Percentiles rank a stretch among this genome's conserved stretches.
phyloP scores from a whole-genome alignment of 2,329 filamentous ascomycete species.

The Trichoderma arundinaceum region DNA sequence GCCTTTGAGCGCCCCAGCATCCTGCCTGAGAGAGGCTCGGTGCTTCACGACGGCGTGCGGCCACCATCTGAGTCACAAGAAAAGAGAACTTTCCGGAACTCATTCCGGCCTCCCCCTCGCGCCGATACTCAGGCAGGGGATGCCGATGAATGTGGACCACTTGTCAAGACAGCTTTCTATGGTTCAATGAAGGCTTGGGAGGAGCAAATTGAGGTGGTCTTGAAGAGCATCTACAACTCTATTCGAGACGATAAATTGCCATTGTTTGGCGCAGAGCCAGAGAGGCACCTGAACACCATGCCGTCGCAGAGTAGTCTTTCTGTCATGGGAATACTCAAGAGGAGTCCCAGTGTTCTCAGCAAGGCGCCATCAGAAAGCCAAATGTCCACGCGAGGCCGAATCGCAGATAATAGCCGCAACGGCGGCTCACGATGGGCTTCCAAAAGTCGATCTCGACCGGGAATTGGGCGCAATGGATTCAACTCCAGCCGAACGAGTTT shows the following conservation, averaged over 20 bases:
- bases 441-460: conserved; percentile 81
- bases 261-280: conserved; percentile 72
- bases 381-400: conserved; percentile 71
- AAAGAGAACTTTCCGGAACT: conserved; percentile 51
- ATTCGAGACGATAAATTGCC: conserved; percentile 88
- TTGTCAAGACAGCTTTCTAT: conserved; percentile 78
- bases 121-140: conserved; percentile 51
- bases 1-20: conserved; percentile 66
- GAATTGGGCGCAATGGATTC: conserved; percentile 76
- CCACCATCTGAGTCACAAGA: conserved; percentile 47
- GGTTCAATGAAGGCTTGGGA: conserved; percentile 84
- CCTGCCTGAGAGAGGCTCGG: conserved; percentile 52
- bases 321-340: conserved; percentile 77
- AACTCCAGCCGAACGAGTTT: conserved; percentile 93
- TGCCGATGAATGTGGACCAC: conserved; percentile 69
- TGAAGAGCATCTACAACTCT: conserved; percentile 89
- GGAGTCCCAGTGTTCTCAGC: conserved; percentile 88
- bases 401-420: conserved; percentile 61
- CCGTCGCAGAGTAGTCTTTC: conserved; percentile 69
- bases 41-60: conserved; percentile 43
- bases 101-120: conserved; percentile 58
- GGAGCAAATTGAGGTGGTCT: conserved; percentile 82
- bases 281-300: conserved; percentile 44
- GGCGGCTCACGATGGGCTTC: conserved; percentile 76
- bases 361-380: conserved; percentile 87